Conservation (phyloP, 2,329 filamentous ascomycete genomes). For the Colletotrichum zoysiae region DNA sequence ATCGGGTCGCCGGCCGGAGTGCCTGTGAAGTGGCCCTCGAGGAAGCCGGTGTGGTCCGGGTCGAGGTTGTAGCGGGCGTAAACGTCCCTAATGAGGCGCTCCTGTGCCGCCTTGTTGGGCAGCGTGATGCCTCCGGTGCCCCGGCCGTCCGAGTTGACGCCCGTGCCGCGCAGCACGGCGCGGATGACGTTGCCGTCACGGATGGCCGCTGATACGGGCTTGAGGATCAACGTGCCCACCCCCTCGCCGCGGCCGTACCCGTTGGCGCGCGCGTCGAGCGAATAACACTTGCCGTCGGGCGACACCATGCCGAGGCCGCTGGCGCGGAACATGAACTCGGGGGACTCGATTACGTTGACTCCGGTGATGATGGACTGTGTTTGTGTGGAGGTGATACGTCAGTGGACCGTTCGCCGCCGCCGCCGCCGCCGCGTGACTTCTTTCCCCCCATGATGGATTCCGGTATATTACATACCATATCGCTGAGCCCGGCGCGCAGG, state of each 20-base stretch:
- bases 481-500: constrained; percentile 48
- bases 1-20: constrained; percentile 68
- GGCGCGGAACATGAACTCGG: constrained; percentile 43
- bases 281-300: background rate
- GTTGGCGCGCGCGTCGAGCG: constrained; percentile 4
- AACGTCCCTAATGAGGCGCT: constrained; percentile 51
- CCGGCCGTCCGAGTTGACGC: constrained; percentile 56
- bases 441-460: background rate
- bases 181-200: constrained; percentile 52
- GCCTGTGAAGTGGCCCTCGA: constrained; percentile 66
- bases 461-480: constrained; percentile 40
- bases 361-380: constrained; percentile 44
- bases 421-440: too few species aligned
- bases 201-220: constrained; percentile 58
- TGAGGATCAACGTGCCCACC: constrained; percentile 57
- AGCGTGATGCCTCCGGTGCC: constrained; percentile 54
- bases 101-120: constrained; percentile 47
- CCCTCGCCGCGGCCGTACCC: constrained; percentile 12
- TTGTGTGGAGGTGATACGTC: background rate
- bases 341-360: constrained; percentile 42
- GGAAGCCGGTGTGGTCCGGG: constrained; percentile 46
- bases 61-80: constrained; percentile 49
- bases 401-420: too few species aligned
- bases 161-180: constrained; percentile 52
- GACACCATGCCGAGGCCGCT: constrained; percentile 39